These are phyloP conservation scores for Tylopilus felleus DNA, from an alignment of 768 basidiomycete genomes.

Conservation along the genomic window DNA sequence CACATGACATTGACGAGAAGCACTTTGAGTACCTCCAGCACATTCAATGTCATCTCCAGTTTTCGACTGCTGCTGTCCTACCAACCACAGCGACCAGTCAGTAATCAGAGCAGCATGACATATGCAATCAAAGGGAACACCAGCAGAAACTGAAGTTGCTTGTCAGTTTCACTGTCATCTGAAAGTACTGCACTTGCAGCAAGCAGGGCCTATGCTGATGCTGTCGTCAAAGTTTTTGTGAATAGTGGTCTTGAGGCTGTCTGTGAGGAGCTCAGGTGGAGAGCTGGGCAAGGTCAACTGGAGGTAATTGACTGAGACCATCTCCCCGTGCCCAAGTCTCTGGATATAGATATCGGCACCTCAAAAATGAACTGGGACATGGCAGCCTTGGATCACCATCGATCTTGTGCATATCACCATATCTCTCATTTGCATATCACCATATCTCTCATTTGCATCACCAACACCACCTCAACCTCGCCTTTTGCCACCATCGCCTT, in stretches of 20 bases:
- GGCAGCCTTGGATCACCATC: slow-evolving; percentile 45
- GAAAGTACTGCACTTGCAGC: too few species aligned
- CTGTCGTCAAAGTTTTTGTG: slow-evolving; percentile 58
- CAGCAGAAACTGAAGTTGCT: too few species aligned
- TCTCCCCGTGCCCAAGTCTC: slow-evolving; percentile 35
- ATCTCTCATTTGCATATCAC: too few species aligned
- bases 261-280: slow-evolving; percentile 73
- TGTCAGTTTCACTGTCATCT: too few species aligned
- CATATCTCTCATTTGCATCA: slow-evolving; percentile 67
- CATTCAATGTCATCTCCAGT: slow-evolving; percentile 85
- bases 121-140: too few species aligned
- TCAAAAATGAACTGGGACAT: slow-evolving; percentile 34
- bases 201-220: too few species aligned
- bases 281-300: slow-evolving; percentile 54
- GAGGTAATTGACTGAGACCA: slow-evolving; percentile 52
- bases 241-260: slow-evolving; percentile 45
- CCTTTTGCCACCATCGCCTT: slow-evolving; percentile 32
- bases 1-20: slow-evolving; percentile 91
- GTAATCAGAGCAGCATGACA: not conserved
- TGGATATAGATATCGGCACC: not conserved
- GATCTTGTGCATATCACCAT: slow-evolving; percentile 38
- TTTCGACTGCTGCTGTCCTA: slow-evolving; percentile 76
- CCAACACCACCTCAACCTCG: slow-evolving; percentile 63
- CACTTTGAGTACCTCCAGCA: slow-evolving; percentile 88
- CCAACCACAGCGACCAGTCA: not conserved